Percentiles rank a stretch among this genome's conserved stretches.
These are phyloP conservation scores for Botrytis sinoallii DNA, from an alignment of 2,329 filamentous ascomycete species.

Conservation along the genomic window DNA sequence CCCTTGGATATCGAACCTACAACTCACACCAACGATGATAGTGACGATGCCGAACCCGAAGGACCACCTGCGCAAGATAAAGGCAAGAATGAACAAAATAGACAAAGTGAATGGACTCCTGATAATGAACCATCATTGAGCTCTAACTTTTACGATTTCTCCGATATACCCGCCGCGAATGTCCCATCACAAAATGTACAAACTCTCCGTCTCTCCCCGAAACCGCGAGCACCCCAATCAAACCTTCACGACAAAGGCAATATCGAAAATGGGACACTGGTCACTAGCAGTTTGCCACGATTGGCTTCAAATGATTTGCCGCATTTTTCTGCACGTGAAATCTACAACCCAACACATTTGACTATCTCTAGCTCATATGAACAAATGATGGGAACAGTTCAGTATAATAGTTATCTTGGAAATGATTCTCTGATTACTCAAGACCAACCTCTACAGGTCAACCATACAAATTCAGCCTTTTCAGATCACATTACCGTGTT, in stretches of 20 bases:
- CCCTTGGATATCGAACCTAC: background rate
- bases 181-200: background rate
- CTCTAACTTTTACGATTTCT: background rate
- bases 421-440: conserved; percentile 1
- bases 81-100: background rate
- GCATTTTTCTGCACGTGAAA: background rate
- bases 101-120: conserved; percentile 1
- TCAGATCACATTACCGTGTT: conserved; percentile 16
- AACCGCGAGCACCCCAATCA: background rate
- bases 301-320: conserved; percentile 8
- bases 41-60: conserved; percentile 11
- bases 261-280: background rate
- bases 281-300: background rate
- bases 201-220: background rate
- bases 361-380: conserved; percentile 2
- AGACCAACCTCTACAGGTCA: background rate
- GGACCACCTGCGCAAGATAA: background rate
- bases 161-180: background rate
- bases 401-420: conserved; percentile 9
- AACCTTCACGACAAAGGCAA: background rate
- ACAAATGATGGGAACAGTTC: conserved; percentile 10
- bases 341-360: background rate
- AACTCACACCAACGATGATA: background rate
- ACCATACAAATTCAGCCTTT: background rate
- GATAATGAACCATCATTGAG: conserved; percentile 1